Conservation (phyloP, 495 filamentous ascomycete species). For the Astrocystis sublimbata region DNA sequence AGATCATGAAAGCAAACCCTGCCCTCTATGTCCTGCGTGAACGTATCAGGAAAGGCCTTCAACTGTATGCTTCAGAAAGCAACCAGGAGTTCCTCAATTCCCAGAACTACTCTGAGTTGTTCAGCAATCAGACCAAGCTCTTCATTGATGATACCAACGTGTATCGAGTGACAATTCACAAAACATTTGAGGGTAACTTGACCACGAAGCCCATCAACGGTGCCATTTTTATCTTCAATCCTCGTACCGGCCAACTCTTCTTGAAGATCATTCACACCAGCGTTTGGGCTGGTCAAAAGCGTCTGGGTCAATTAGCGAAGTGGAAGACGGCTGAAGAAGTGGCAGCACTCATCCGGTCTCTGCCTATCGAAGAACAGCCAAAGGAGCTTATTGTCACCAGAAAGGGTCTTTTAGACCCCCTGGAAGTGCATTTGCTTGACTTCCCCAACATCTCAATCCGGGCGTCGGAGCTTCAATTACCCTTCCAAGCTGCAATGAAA, state of each 20-base stretch:
- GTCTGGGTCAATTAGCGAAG: conserved; percentile 96
- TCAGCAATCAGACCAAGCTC: conserved; percentile 98
- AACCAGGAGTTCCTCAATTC: conserved; percentile 99
- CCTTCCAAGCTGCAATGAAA: conserved; percentile 99
- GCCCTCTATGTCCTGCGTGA: conserved; percentile 95
- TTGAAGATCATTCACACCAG: conserved; percentile 99
- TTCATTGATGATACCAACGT: conserved; percentile 99
- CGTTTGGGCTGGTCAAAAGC: conserved; percentile 99
- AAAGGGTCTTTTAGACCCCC: conserved; percentile 94
- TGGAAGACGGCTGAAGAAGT: conserved; percentile 99
- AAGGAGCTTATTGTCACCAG: conserved; percentile 98
- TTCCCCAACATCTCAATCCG: conserved; percentile 99
- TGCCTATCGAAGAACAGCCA: conserved; percentile 97
- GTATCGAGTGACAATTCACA: conserved; percentile 99
- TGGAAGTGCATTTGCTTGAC: conserved; percentile 96
- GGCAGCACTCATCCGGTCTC: conserved; percentile 91
- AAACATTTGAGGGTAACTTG: conserved; percentile 99
- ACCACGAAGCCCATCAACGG: conserved; percentile 99
- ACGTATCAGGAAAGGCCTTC: conserved; percentile 97
- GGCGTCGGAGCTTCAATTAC: conserved; percentile 94
- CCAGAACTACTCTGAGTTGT: conserved; percentile 98
- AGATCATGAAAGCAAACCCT: conserved; percentile 99
- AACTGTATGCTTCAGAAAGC: conserved; percentile 97
- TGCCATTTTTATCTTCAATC: conserved; percentile 99
- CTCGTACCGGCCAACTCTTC: conserved; percentile 95